Conservation (phyloP, 257 asterid species). For the Ligustrum vulgare region DNA sequence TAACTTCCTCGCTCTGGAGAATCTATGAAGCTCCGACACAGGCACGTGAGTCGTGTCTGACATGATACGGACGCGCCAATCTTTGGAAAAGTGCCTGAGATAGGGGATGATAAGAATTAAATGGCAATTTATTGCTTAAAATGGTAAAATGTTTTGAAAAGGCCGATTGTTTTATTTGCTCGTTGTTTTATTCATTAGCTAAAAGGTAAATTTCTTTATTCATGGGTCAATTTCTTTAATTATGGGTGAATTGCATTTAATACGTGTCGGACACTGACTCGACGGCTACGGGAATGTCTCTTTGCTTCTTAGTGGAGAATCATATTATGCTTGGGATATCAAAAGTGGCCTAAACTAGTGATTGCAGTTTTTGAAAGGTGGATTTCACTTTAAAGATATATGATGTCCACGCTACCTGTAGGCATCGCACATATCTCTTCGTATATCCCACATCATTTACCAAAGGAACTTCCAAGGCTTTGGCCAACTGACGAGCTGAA, state of each 20-base stretch:
- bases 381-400: not conserved
- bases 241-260: not conserved
- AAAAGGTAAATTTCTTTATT: not conserved
- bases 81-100: too few relatives aligned
- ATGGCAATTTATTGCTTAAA: too few relatives aligned
- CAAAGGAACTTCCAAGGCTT: slow-evolving; percentile 93
- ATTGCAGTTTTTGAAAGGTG: not conserved
- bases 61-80: too few relatives aligned
- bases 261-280: not conserved
- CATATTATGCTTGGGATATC: slow-evolving; percentile 7
- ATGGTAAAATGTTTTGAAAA: not conserved
- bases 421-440: slow-evolving; percentile 91
- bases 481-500: slow-evolving; percentile 95
- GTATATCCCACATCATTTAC: slow-evolving; percentile 98
- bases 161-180: not conserved
- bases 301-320: not conserved
- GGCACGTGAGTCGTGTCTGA: too few relatives aligned
- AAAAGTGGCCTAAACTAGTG: not conserved
- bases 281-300: not conserved
- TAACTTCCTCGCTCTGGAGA: too few relatives aligned
- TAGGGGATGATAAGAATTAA: too few relatives aligned
- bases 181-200: not conserved
- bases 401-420: slow-evolving; percentile 57
- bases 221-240: not conserved
- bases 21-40: too few relatives aligned